These are phyloP conservation scores for Xylaria sp. DNA, from an alignment of 2,329 filamentous ascomycete species.

Conservation along the genomic window DNA sequence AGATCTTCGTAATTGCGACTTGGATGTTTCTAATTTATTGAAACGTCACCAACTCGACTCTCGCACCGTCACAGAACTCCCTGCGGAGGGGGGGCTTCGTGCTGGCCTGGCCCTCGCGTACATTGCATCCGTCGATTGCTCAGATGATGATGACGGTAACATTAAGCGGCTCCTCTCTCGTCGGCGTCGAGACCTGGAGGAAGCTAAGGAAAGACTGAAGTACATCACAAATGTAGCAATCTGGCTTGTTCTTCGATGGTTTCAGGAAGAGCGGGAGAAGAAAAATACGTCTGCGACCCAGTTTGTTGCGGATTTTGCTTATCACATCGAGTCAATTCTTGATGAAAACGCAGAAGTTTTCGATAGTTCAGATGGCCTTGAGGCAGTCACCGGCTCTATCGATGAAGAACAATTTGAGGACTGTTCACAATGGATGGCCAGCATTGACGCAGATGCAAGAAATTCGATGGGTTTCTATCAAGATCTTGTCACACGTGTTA, in stretches of 20 bases:
- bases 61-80: background rate
- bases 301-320: constrained; percentile 30
- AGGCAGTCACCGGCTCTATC: constrained; percentile 24
- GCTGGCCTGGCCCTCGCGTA: constrained; percentile 31
- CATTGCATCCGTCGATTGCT: constrained; percentile 30
- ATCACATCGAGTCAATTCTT: constrained; percentile 27
- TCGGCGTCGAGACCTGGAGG: constrained; percentile 8
- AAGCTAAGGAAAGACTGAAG: constrained; percentile 16
- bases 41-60: constrained; percentile 15
- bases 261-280: constrained; percentile 23
- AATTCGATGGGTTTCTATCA: constrained; percentile 11
- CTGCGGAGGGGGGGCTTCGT: constrained; percentile 19
- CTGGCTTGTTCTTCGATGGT: constrained; percentile 35
- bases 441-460: background rate
- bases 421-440: constrained; percentile 11
- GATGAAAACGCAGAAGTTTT: constrained; percentile 18
- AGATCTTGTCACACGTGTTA: constrained; percentile 15
- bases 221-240: constrained; percentile 26
- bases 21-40: constrained; percentile 44
- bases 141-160: background rate
- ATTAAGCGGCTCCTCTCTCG: background rate
- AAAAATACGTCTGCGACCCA: constrained; percentile 32
- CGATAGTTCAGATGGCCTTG: constrained; percentile 28
- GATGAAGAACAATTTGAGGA: background rate
- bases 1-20: constrained; percentile 45